Conservation (phyloP, 2,329 filamentous ascomycete species). For the Sporothrix euskadiensis region DNA sequence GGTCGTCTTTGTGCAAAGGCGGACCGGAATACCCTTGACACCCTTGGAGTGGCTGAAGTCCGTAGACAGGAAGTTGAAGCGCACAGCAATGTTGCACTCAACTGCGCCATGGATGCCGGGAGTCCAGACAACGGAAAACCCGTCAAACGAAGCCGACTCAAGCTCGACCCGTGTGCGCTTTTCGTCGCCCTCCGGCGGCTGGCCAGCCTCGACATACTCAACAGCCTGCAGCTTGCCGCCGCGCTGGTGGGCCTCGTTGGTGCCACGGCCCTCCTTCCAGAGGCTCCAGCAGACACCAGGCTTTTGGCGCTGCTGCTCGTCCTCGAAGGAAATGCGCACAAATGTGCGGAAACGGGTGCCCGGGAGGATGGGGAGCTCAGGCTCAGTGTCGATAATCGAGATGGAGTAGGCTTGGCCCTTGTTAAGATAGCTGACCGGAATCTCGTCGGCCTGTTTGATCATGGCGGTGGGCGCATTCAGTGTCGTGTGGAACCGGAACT, state of each 20-base stretch:
- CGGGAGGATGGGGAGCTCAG: constrained; percentile 57
- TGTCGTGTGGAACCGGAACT: constrained; percentile 86
- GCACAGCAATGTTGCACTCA: constrained; percentile 84
- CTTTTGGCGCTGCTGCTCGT: constrained; percentile 85
- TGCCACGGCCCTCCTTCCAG: constrained; percentile 96
- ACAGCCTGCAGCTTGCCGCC: constrained; percentile 92
- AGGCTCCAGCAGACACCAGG: constrained; percentile 71
- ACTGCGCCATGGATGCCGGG: constrained; percentile 66
- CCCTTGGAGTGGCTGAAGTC: constrained; percentile 99
- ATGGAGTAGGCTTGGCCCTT: constrained; percentile 94
- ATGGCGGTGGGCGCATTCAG: constrained; percentile 94
- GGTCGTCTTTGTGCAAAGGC: constrained; percentile 83
- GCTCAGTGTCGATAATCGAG: constrained; percentile 75
- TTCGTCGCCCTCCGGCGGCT: constrained; percentile 61
- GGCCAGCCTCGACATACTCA: constrained; percentile 76
- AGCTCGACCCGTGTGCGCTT: constrained; percentile 69
- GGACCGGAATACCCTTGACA: constrained; percentile 93
- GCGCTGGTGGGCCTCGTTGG: constrained; percentile 89
- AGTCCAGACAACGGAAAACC: constrained; percentile 88
- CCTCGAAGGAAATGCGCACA: constrained; percentile 94
- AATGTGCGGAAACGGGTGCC: constrained; percentile 82
- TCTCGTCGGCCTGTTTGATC: constrained; percentile 86
- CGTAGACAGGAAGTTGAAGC: constrained; percentile 97
- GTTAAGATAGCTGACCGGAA: constrained; percentile 96
- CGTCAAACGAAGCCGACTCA: constrained; percentile 82